A percentile compares a stretch with the other conserved stretches of the same genome.
These are phyloP conservation scores for Metschnikowia cerradonensis DNA, from an alignment of 805 yeast genomes.

Conservation along the genomic window DNA sequence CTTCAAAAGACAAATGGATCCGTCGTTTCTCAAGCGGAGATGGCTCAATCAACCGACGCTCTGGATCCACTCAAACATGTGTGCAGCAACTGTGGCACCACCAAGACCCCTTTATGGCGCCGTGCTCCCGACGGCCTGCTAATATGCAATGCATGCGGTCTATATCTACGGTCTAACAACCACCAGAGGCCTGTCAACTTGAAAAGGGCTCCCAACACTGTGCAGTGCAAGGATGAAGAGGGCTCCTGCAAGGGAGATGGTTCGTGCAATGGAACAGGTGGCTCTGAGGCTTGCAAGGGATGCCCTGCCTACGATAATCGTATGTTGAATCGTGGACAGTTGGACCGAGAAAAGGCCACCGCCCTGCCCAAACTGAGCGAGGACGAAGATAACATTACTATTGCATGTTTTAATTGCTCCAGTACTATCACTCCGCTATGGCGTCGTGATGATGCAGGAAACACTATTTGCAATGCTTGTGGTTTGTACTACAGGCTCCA, in stretches of 20 bases:
- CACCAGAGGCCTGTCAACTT: constrained; percentile 63
- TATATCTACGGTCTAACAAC: constrained; percentile 55
- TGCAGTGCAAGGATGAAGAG: constrained; percentile 37
- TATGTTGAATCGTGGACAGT: constrained; percentile 27
- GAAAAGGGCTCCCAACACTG: constrained; percentile 53
- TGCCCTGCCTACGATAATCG: constrained; percentile 83
- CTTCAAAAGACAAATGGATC: background rate
- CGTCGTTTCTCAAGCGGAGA: background rate
- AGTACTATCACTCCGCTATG: constrained; percentile 84
- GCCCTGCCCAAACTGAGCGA: constrained; percentile 9
- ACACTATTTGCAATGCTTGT: constrained; percentile 86
- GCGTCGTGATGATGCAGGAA: constrained; percentile 79
- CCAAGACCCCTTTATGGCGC: constrained; percentile 57
- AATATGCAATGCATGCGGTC: constrained; percentile 59
- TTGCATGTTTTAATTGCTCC: constrained; percentile 80
- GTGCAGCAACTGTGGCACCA: constrained; percentile 55
- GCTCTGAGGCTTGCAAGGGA: constrained; percentile 71
- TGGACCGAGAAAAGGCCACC: background rate
- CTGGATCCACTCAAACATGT: constrained; percentile 5
- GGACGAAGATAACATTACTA: constrained; percentile 46
- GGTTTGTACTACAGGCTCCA: constrained; percentile 74
- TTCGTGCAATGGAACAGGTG: constrained; percentile 85
- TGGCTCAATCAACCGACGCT: background rate
- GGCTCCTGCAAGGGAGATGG: constrained; percentile 77
- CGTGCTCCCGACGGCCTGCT: constrained; percentile 53